phyloP scores from a whole-genome alignment of 352 stramenopile species.

The Pythium oligandrum region DNA sequence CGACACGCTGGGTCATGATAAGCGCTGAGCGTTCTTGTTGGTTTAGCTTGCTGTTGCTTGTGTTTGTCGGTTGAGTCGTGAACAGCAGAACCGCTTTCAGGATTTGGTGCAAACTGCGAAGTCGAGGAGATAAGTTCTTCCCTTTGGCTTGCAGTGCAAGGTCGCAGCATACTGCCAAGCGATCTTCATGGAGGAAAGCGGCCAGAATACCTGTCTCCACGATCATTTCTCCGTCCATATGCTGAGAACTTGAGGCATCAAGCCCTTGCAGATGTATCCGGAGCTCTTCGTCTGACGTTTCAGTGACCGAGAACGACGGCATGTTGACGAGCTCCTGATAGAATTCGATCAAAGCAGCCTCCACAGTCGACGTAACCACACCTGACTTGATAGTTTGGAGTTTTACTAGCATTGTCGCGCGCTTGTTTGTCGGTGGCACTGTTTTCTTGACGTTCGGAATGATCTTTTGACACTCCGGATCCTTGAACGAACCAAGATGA shows the following conservation, averaged over 20 bases:
- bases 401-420: slow-evolving; percentile 43
- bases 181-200: slow-evolving; percentile 27
- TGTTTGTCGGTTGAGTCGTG: slow-evolving; percentile 7
- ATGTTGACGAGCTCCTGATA: slow-evolving; percentile 59
- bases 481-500: slow-evolving; percentile 70
- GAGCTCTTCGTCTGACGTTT: slow-evolving; percentile 31
- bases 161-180: slow-evolving; percentile 39
- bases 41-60: slow-evolving; percentile 20
- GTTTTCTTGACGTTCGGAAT: slow-evolving; percentile 51
- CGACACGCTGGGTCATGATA: slow-evolving; percentile 45
- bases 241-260: slow-evolving; percentile 17
- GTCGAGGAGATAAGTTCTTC: slow-evolving; percentile 39
- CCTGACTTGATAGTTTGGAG: slow-evolving; percentile 62
- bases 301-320: slow-evolving; percentile 22
- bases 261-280: slow-evolving; percentile 27
- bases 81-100: slow-evolving; percentile 43
- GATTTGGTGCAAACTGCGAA: slow-evolving; percentile 54
- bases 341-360: slow-evolving; percentile 51
- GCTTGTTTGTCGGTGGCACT: slow-evolving; percentile 27
- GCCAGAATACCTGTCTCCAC: slow-evolving; percentile 55
- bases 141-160: slow-evolving; percentile 41
- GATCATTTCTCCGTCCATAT: slow-evolving; percentile 54
- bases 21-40: slow-evolving; percentile 27
- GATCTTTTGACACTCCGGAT: slow-evolving; percentile 73
- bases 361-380: slow-evolving; percentile 26